Conservation (phyloP, 805 yeast species). For the Saccharomycopsis fodiens region DNA sequence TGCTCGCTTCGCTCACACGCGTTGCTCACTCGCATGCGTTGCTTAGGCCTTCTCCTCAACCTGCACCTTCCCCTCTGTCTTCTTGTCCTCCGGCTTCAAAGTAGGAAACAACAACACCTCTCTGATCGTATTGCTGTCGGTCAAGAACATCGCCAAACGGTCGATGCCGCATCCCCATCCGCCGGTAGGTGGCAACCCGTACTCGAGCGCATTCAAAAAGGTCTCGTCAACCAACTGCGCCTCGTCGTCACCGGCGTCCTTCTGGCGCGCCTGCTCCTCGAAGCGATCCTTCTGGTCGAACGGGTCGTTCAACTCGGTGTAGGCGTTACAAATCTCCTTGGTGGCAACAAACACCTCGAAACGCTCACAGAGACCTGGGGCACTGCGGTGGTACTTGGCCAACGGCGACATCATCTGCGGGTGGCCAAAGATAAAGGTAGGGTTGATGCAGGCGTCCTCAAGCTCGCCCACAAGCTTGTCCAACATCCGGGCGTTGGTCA, state of each 20-base stretch:
- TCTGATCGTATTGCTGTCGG: constrained; percentile 93
- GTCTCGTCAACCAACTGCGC: constrained; percentile 95
- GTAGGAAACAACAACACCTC: constrained; percentile 98
- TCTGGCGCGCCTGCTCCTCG: constrained; percentile 98
- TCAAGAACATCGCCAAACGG: constrained; percentile 91
- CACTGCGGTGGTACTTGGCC: constrained; percentile 89
- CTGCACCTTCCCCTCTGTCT: too few species aligned
- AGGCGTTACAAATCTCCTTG: constrained; percentile 96
- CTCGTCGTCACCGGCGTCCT: constrained; percentile 98
- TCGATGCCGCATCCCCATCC: constrained; percentile 98
- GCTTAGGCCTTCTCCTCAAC: too few species aligned
- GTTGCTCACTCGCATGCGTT: too few species aligned
- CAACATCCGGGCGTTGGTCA: constrained; percentile 97
- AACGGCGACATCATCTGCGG: constrained; percentile 99
- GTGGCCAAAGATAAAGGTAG: constrained; percentile 96
- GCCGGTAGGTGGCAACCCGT: constrained; percentile 97
- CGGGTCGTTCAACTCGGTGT: constrained; percentile 98
- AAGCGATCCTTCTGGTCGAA: constrained; percentile 96
- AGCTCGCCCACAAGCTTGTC: constrained; percentile 96
- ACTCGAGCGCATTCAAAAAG: constrained; percentile 95
- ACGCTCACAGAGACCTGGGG: constrained; percentile 95
- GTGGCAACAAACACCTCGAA: constrained; percentile 98
- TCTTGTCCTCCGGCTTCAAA: constrained; percentile 83
- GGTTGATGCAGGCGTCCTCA: constrained; percentile 92
- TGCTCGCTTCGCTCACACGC: too few species aligned